Percentiles rank a stretch among this genome's conserved stretches.
Conservation (phyloP, 257 asterid genomes). For the Echites panduratus region DNA sequence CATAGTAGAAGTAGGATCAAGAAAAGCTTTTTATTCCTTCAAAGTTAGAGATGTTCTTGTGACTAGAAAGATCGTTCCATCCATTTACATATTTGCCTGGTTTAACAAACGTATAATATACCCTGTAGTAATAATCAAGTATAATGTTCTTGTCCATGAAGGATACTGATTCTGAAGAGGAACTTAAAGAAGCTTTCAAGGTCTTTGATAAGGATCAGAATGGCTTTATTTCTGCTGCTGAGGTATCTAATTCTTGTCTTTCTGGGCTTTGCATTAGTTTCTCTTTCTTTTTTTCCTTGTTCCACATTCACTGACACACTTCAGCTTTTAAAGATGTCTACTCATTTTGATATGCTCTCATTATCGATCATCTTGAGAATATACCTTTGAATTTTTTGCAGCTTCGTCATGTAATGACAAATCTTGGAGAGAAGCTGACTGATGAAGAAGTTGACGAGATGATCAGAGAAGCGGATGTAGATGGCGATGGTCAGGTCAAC, state of each 20-base stretch:
- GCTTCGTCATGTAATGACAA: slow-evolving; percentile 59
- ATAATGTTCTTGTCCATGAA: slow-evolving; percentile 23
- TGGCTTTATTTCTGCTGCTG: slow-evolving; percentile 58
- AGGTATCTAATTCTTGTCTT: slow-evolving; percentile 26
- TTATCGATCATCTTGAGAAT: not conserved
- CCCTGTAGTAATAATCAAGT: not conserved
- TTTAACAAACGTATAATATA: not conserved
- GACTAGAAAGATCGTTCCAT: not conserved
- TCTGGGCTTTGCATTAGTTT: not conserved
- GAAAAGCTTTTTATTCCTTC: no score
- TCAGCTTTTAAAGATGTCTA: not conserved
- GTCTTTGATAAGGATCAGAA: slow-evolving; percentile 56
- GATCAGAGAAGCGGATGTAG: slow-evolving; percentile 51
- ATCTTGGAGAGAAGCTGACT: slow-evolving; percentile 56
- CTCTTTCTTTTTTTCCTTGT: not conserved
- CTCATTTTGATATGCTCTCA: no score
- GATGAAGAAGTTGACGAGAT: slow-evolving; percentile 57
- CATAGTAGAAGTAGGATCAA: not conserved
- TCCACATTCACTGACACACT: not conserved
- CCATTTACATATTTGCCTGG: not conserved
- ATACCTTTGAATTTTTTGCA: slow-evolving; percentile 2
- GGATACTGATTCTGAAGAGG: slow-evolving; percentile 62
- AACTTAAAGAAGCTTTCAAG: slow-evolving; percentile 51
- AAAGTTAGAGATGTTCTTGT: not conserved
- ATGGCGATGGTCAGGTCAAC: slow-evolving; percentile 55